Conservation (phyloP, 768 basidiomycete species). For the Strobilomyces confusus region DNA sequence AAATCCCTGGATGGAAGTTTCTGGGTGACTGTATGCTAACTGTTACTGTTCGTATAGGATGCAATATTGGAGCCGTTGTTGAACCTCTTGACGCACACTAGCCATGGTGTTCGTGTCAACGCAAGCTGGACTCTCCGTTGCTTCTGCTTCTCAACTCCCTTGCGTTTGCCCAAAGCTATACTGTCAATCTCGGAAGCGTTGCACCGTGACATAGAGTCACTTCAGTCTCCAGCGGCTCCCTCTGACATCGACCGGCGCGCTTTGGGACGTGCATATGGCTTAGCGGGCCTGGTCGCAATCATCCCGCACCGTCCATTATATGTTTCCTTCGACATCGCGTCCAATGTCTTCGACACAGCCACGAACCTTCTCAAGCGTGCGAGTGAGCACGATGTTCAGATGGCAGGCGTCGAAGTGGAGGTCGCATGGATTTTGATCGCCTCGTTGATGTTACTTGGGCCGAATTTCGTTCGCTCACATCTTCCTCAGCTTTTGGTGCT, state of each 20-base stretch:
- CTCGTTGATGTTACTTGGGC: slow-evolving; percentile 87
- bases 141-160: slow-evolving; percentile 87
- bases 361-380: slow-evolving; percentile 86
- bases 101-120: slow-evolving; percentile 79
- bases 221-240: slow-evolving; percentile 68
- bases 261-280: slow-evolving; percentile 85
- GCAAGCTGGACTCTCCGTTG: slow-evolving; percentile 86
- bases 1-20: not conserved
- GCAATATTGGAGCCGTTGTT: slow-evolving; percentile 81
- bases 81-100: slow-evolving; percentile 82
- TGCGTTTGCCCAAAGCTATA: slow-evolving; percentile 77
- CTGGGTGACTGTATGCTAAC: not conserved
- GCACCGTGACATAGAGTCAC: slow-evolving; percentile 73
- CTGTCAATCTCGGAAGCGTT: slow-evolving; percentile 75
- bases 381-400: slow-evolving; percentile 82
- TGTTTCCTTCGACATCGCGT: slow-evolving; percentile 88
- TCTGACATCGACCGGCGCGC: slow-evolving; percentile 68
- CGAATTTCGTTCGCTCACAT: slow-evolving; percentile 90
- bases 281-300: slow-evolving; percentile 81
- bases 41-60: slow-evolving; percentile 45
- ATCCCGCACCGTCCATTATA: slow-evolving; percentile 88
- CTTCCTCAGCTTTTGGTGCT: slow-evolving; percentile 91
- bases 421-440: slow-evolving; percentile 93
- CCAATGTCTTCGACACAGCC: slow-evolving; percentile 88
- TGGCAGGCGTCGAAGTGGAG: slow-evolving; percentile 83